Base-by-base conservation (phyloP, 2,329 filamentous ascomycete genomes). In the Aspergillus floridensis region DNA sequence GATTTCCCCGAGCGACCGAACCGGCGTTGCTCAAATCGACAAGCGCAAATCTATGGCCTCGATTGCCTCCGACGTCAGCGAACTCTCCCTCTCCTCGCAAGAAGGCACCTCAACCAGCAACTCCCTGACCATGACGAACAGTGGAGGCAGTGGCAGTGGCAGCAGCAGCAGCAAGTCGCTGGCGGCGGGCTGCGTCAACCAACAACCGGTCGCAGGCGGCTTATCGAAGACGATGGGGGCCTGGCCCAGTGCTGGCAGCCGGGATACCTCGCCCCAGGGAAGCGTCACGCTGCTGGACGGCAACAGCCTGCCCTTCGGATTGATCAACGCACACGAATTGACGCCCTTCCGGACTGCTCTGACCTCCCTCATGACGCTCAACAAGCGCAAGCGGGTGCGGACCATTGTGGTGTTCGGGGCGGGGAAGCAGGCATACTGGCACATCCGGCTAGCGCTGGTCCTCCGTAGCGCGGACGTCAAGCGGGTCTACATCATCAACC, bases 341-440 rank as follows among this genome's bases (percentile, higher is more conserved):
- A 90, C 88, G 0, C 86, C 86, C 1, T 90, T 90, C 74, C 82
- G 88, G 49, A 90, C 88, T 0, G 85, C 87, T 0, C 76, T 90
- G 12, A 84, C 84, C 0, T 69, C 79, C 5, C 83, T 84, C 12
- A 84, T 88, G 58, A 79, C 89, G 65, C 80, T 88, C 19, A 85
- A 85, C 69, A 83, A 75, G 68, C 90, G 93, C 58, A 80, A 84
- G 57, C 83, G 84, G 29, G 88, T 96, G 47, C 87, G 88, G 70
- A 91, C 88, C 14, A 72, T 97, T 11, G 88, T 89, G 14, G 88
- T 96, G 56, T 98, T 97, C 73, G 93, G 93, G 24, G 88, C 89
- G 35, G 93, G 93, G 49, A 87, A 89, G 66, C 93, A 97, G 78
- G 93, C 93, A 12, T 96, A 93, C 79, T 98, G 93, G 93, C 93